phyloP scores from a whole-genome alignment of 2,329 filamentous ascomycete species.

The Aureobasidium sp. region DNA sequence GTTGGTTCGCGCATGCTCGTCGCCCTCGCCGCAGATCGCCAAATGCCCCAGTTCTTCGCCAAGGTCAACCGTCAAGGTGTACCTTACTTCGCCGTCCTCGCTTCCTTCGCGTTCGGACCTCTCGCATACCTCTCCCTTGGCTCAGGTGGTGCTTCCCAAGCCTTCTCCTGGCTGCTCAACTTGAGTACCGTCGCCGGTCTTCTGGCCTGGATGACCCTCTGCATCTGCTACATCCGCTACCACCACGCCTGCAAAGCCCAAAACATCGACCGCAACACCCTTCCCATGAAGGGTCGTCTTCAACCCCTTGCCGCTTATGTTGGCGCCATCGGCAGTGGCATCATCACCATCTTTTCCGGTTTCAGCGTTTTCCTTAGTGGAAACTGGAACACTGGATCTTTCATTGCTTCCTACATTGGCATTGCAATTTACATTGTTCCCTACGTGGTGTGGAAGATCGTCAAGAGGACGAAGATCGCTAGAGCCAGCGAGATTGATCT shows the following conservation, averaged over 20 bases:
- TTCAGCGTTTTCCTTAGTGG: constrained; percentile 32
- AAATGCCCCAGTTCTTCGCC: constrained; percentile 54
- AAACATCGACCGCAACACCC: constrained; percentile 26
- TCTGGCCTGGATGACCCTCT: constrained; percentile 22
- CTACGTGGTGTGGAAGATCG: constrained; percentile 34
- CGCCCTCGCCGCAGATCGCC: constrained; percentile 51
- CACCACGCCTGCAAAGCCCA: constrained; percentile 33
- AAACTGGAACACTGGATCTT: constrained; percentile 23
- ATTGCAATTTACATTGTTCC: constrained; percentile 30
- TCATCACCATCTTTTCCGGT: constrained; percentile 22
- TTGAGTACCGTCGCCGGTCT: constrained; percentile 19
- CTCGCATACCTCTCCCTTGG: constrained; percentile 33
- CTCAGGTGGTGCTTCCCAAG: constrained; percentile 18
- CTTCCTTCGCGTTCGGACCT: constrained; percentile 35
- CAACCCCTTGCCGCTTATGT: constrained; percentile 20
- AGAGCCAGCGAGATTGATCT: constrained; percentile 20
- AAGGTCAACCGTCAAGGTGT: constrained; percentile 52
- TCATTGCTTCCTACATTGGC: constrained; percentile 33
- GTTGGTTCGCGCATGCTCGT: constrained; percentile 42
- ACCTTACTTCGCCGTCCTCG: constrained; percentile 38
- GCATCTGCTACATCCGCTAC: constrained; percentile 39
- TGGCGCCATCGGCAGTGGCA: constrained; percentile 16
- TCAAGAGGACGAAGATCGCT: constrained; percentile 27
- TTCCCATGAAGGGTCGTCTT: constrained; percentile 33
- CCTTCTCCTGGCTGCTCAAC: constrained; percentile 18